Conservation (phyloP, 768 basidiomycete species). For the Lactifluus hygrophoroides region DNA sequence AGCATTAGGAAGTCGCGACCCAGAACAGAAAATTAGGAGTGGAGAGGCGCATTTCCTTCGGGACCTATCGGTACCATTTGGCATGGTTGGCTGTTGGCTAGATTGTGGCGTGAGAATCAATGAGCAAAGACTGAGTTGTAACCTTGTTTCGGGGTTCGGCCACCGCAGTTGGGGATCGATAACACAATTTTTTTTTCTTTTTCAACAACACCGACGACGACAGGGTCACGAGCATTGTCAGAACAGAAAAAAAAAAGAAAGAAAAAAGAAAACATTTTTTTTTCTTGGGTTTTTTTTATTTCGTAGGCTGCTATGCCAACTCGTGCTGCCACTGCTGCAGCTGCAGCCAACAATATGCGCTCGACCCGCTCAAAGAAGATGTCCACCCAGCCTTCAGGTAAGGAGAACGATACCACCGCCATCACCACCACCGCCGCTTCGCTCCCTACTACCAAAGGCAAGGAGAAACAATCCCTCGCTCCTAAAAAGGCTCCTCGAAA, state of each 20-base stretch:
- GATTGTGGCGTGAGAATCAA: slow-evolving; percentile 9
- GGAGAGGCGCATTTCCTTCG: neutral
- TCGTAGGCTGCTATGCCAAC: slow-evolving; percentile 9
- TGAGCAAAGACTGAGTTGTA: slow-evolving; percentile 1
- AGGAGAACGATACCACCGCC: slow-evolving; percentile 4
- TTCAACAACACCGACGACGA: neutral
- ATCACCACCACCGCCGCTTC: neutral
- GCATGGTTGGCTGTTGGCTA: too few species aligned
- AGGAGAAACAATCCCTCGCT: slow-evolving; percentile 2
- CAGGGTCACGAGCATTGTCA: neutral
- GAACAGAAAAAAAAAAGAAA: too few species aligned
- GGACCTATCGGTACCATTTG: neutral
- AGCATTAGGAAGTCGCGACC: neutral
- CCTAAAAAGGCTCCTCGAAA: slow-evolving; percentile 15
- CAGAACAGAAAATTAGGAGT: neutral
- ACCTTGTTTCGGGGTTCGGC: slow-evolving; percentile 1
- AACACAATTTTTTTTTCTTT: neutral
- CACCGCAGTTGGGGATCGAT: neutral
- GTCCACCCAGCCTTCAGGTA: neutral
- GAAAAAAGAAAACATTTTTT: neutral
- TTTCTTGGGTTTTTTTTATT: neutral
- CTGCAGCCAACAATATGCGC: slow-evolving; percentile 11
- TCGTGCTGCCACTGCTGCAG: slow-evolving; percentile 8
- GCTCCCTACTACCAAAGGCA: slow-evolving; percentile 12
- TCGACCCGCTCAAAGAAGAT: slow-evolving; percentile 15